Evolutionary conservation across 352 stramenopile genomes (phyloP), one percentile per base, ranked within the genome.

Genomic region (Phytophthora niederhauseri): DNA sequence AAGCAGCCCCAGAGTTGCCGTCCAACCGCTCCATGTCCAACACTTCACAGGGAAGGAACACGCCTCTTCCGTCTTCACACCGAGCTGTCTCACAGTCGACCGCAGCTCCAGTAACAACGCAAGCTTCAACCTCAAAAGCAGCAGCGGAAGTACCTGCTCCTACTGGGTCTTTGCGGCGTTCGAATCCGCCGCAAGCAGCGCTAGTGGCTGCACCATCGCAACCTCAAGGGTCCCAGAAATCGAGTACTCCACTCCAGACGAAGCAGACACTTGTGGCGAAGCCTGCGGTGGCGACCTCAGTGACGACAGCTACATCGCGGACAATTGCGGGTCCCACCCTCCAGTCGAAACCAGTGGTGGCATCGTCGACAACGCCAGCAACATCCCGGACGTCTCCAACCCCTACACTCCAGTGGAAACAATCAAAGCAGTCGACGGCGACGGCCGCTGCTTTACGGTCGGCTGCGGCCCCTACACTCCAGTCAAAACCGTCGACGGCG

Each of bases 21-120:
- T 55, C 20, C 2, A 61, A 15, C 54, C 22, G 17, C 22, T 53
- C 41, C 3, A 6, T 31, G 14, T 6, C 17, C 14, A 55, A 50
- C 54, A 6, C 38, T 22, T 26, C 57, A 28, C 45, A 61, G 11
- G 61, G 51, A 20, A 34, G 17, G 46, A 58, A 51, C 15, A 28
- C n/a, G 31, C n/a, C 49, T 30, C 28, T 30, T n/a, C 4, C n/a
- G 12, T 54, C 63, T 15, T 51, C 51, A 22, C 30, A 56, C 20
- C 58, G 17, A 51, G n/a, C 8, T 31, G 38, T 41, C 14, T 48
- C 43, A 38, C 12, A 30, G 14, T 34, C 41, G 12, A 57, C n/a
- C 22, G 31, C 48, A 49, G n/a, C 24, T 2, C n/a, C 9, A 68
- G 24, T 19, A 56, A 28, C 36, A 36, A 54, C 57, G 54, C 36